Evolutionary conservation across 1,284 basidiomycete genomes (phyloP).

Genomic region (Cryptococcus floricola): DNA sequence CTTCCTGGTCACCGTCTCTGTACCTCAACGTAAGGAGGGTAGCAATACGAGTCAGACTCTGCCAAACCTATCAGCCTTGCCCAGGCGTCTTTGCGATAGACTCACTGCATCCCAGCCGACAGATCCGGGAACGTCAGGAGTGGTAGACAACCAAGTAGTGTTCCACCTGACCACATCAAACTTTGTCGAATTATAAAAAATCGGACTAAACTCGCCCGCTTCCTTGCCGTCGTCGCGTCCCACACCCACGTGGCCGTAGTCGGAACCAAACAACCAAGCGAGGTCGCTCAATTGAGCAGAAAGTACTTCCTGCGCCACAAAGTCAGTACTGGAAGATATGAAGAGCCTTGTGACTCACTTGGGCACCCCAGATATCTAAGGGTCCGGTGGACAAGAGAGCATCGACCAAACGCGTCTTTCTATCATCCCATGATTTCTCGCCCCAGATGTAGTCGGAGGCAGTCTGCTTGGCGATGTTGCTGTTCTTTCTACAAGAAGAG

Average conservation of each 20-base stretch:
- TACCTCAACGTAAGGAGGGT: slow-evolving; percentile 35
- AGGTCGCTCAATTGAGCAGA: slow-evolving; percentile 61
- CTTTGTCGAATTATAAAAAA: slow-evolving; percentile 58
- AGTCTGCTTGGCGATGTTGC: background rate
- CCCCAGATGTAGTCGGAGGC: slow-evolving; percentile 14
- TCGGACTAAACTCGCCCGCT: slow-evolving; percentile 61
- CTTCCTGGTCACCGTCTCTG: slow-evolving; percentile 2
- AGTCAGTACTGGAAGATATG: background rate
- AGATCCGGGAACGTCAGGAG: slow-evolving; percentile 35
- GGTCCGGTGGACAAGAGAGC: slow-evolving; percentile 26
- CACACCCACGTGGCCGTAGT: slow-evolving; percentile 60
- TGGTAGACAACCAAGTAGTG: slow-evolving; percentile 41
- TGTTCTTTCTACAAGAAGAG: slow-evolving; percentile 1
- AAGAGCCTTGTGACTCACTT: slow-evolving; percentile 11
- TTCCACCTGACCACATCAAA: slow-evolving; percentile 32
- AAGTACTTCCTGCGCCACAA: slow-evolving; percentile 54
- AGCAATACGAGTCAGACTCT: slow-evolving; percentile 42
- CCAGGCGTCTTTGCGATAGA: slow-evolving; percentile 13
- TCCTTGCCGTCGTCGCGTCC: slow-evolving; percentile 60
- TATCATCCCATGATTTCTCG: slow-evolving; percentile 40
- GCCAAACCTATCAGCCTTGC: background rate
- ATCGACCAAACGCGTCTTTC: slow-evolving; percentile 39
- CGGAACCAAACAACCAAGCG: slow-evolving; percentile 54
- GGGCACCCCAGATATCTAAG: slow-evolving; percentile 50
- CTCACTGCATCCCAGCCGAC: slow-evolving; percentile 48